Evolutionary conservation across 306 rosid species (phyloP).

Genomic region (Quercus gilva): DNA sequence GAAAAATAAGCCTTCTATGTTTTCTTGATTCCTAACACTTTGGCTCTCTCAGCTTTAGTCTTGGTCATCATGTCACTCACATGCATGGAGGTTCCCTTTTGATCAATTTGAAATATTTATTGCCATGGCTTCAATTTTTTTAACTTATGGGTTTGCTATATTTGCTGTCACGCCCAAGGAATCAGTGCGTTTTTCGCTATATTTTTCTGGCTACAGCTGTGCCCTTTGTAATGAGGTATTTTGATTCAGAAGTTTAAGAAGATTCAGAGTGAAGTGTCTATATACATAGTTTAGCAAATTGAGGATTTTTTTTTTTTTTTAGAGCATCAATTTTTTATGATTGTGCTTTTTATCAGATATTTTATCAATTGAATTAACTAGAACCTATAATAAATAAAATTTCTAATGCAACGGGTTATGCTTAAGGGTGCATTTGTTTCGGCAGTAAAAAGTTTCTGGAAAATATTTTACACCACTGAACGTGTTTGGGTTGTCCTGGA

Average conservation of each 20-base stretch:
- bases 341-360: fast-evolving
- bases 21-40: slow-evolving; percentile 27
- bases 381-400: too few species aligned
- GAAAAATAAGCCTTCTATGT: slow-evolving; percentile 7
- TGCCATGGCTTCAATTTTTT: slow-evolving; percentile 24
- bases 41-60: slow-evolving; percentile 25
- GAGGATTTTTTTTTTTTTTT: too few species aligned
- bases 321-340: too few species aligned
- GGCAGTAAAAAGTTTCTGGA: too few species aligned
- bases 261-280: too few species aligned
- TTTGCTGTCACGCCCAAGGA: slow-evolving; percentile 27
- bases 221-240: slow-evolving; percentile 7
- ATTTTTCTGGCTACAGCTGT: slow-evolving; percentile 11
- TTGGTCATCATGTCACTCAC: slow-evolving; percentile 27
- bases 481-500: too few species aligned
- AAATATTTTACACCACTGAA: too few species aligned
- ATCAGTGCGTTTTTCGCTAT: slow-evolving; percentile 8
- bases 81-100: too few species aligned
- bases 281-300: too few species aligned
- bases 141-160: slow-evolving; percentile 28
- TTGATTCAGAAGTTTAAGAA: background rate
- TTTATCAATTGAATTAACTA: fast-evolving
- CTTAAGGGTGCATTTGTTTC: too few species aligned
- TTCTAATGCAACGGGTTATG: too few species aligned
- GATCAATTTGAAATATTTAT: slow-evolving; percentile 6